Evolutionary conservation across 495 filamentous ascomycete genomes (phyloP).

Genomic region (Talaromyces trachyspermus): DNA sequence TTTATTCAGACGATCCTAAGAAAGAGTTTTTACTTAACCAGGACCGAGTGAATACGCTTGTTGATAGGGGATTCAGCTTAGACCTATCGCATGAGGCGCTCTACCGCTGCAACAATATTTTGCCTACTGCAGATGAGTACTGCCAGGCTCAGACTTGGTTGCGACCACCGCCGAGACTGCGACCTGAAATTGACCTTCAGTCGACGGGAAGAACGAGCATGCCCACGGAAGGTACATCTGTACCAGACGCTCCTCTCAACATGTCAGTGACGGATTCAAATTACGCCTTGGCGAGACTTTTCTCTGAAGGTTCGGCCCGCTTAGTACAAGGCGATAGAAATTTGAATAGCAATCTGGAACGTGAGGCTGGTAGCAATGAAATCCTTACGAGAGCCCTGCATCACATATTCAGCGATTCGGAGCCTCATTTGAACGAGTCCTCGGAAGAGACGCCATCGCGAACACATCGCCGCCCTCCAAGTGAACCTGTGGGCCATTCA

Average conservation of each 20-base stretch:
- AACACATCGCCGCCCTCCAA: slow-evolving; percentile 5
- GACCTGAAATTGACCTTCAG: slow-evolving; percentile 56
- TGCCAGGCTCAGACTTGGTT: slow-evolving; percentile 51
- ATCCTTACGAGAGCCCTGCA: slow-evolving; percentile 29
- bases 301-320: slow-evolving; percentile 27
- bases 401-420: slow-evolving; percentile 28
- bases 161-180: slow-evolving; percentile 42
- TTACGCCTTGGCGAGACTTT: slow-evolving; percentile 32
- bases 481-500: slow-evolving; percentile 12
- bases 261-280: slow-evolving; percentile 20
- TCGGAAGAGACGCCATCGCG: slow-evolving; percentile 18
- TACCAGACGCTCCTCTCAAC: slow-evolving; percentile 22
- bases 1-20: slow-evolving; percentile 23
- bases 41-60: slow-evolving; percentile 36
- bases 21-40: slow-evolving; percentile 42
- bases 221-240: slow-evolving; percentile 23
- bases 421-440: slow-evolving; percentile 18
- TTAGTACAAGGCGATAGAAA: slow-evolving; percentile 15
- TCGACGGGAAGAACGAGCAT: slow-evolving; percentile 20
- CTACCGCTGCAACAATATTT: slow-evolving; percentile 69
- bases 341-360: slow-evolving; percentile 17
- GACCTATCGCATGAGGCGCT: slow-evolving; percentile 69
- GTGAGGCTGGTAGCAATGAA: slow-evolving; percentile 24
- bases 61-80: slow-evolving; percentile 41
- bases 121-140: slow-evolving; percentile 59